phyloP scores from a whole-genome alignment of 2,329 filamentous ascomycete genomes.

The Verticillium klebahnii region DNA sequence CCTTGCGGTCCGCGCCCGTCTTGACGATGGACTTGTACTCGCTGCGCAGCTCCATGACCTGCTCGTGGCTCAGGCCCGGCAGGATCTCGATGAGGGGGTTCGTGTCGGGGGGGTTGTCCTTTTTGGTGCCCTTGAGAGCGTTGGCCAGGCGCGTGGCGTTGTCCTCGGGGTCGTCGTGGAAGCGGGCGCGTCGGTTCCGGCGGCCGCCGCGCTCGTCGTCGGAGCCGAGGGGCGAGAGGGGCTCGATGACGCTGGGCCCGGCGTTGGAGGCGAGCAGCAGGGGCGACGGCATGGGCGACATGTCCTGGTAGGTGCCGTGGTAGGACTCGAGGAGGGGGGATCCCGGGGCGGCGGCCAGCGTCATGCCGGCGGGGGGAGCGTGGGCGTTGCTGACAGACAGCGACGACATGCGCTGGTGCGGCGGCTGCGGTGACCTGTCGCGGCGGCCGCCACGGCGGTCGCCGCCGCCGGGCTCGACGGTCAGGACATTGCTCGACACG shows the following conservation, averaged over 20 bases:
- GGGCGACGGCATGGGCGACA: constrained; percentile 91
- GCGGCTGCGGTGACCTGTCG: constrained; percentile 43
- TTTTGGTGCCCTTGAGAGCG: constrained; percentile 63
- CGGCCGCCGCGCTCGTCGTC: constrained; percentile 42
- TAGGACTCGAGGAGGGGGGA: constrained; percentile 91
- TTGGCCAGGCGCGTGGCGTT: constrained; percentile 74
- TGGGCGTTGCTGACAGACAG: constrained; percentile 44
- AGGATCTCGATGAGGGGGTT: constrained; percentile 77
- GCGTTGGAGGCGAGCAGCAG: constrained; percentile 44
- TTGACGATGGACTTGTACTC: constrained; percentile 93
- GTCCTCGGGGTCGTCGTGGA: constrained; percentile 71
- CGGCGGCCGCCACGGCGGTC: constrained; percentile 30
- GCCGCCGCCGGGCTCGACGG: constrained; percentile 32
- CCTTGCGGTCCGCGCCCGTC: constrained; percentile 65
- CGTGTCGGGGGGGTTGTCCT: constrained; percentile 52
- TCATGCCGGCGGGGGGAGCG: constrained; percentile 27
- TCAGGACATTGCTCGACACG: constrained; percentile 34
- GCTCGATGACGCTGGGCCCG: constrained; percentile 29
- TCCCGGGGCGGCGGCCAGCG: constrained; percentile 58
- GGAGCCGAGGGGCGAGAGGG: constrained; percentile 48
- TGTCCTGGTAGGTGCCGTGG: constrained; percentile 87
- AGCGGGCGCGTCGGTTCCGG: constrained; percentile 59
- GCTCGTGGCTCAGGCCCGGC: constrained; percentile 77
- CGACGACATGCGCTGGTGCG: constrained; percentile 45
- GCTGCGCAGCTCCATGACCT: constrained; percentile 77